Evolutionary conservation across 768 basidiomycete species (phyloP), one percentile per base, ranked within the genome.

Genomic region (Fistulinella prunicolor): DNA sequence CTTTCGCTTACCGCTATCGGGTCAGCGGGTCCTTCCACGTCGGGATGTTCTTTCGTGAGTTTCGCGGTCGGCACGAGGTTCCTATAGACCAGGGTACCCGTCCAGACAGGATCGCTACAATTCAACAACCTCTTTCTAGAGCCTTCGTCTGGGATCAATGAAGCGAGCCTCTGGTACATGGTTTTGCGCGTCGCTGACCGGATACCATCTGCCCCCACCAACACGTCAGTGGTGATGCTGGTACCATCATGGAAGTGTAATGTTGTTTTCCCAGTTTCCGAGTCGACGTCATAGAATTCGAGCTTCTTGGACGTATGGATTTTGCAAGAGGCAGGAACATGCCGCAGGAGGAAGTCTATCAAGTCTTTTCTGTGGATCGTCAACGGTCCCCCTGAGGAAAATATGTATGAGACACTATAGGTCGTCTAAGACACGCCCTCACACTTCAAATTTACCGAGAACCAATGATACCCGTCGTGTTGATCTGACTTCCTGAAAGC

Each of bases 191-290:
- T 59, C 21, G 55, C 60, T 1, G 75, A 77, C 19, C 60, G 70
- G 46, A 77, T 61, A 3, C 76, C 76, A 48, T 78, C 76, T 5
- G 70, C 64, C 1, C 71, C 75, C 8, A 77, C 53, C 28, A 78
- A 59, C 9, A 77, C 45, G 44, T 78, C 74, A 24, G 72, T 72
- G 0, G 51, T 51, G 5, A 63, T 61, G 2, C 51, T 59, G 14
- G 63, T 61, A 5, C 69, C 73, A n/a, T 77, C 70, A 0, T 60
- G 46, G 44, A 77, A 78, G 13, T 58, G 48, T 7, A 78, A 46
- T 0, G 40, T 47, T 9, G 71, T 65, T 21, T 59, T 57, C 4
- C 60, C 55, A 0, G 46, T 55, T 8, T 39, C 35, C 10, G 69
- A 49, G 30, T 49, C 4, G 10, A 45, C 35, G n/a, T 64, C 45